Conservation (phyloP, 257 asterid species). For the Ilex aquifolium region DNA sequence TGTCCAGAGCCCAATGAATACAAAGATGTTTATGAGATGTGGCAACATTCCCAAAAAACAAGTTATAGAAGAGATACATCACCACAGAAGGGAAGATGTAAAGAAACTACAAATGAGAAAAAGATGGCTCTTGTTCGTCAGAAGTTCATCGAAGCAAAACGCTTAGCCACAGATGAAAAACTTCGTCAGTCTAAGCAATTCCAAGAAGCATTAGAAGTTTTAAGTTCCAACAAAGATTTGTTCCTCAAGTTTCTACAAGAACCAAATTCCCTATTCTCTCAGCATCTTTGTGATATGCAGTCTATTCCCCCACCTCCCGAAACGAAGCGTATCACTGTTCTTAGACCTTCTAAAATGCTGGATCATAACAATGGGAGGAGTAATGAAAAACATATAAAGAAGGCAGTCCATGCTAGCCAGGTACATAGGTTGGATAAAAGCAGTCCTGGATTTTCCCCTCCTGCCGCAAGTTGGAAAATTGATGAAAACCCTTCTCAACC, state of each 20-base stretch:
- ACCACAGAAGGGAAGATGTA: conserved; percentile 44
- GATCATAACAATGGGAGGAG: conserved; percentile 38
- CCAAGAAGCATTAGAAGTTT: conserved; percentile 85
- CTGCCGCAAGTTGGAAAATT: conserved; percentile 36
- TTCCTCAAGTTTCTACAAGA: conserved; percentile 89
- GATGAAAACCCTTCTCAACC: conserved; percentile 59
- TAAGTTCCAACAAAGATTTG: conserved; percentile 79
- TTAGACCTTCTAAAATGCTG: conserved; percentile 71
- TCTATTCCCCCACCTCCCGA: conserved; percentile 64
- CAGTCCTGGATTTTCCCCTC: conserved; percentile 35
- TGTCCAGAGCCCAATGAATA: conserved; percentile 42
- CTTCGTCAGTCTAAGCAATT: conserved; percentile 79
- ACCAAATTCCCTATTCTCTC: conserved; percentile 67
- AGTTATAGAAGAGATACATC: conserved; percentile 26
- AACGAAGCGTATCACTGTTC: conserved; percentile 84
- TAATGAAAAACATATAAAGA: conserved; percentile 36
- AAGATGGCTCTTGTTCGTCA: conserved; percentile 85
- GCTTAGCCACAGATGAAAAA: conserved; percentile 69
- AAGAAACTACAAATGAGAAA: conserved; percentile 38
- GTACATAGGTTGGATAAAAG: conserved; percentile 29
- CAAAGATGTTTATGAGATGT: conserved; percentile 66
- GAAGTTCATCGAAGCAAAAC: conserved; percentile 89
- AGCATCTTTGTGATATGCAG: conserved; percentile 46
- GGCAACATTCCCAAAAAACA: conserved; percentile 45
- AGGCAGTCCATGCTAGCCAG: conserved; percentile 25